Evolutionary conservation across 1,139 yeast species (phyloP), one percentile per base, ranked within the genome.

Genomic region (Meyerozyma carpophila): DNA sequence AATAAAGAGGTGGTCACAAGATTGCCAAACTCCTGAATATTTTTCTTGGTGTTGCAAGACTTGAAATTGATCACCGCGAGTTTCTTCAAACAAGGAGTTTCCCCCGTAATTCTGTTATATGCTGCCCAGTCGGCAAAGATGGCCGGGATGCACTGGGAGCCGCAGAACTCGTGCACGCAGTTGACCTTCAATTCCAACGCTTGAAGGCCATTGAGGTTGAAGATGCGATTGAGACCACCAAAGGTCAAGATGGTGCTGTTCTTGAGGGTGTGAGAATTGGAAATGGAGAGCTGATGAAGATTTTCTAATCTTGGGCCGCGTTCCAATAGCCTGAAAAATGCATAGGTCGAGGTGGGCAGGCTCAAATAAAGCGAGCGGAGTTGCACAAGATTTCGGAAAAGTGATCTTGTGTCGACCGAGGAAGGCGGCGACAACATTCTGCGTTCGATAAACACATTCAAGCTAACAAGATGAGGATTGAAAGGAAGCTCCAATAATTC

Each of bases 1-100:
- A 47, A 48, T 26, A 61, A 37, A 10, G 37, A 18, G 5, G 37
- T 34, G 7, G 37, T 34, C 4, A 21, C 37, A 31, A 59, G 43
- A 7, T 43, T 38, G 27, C 51, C 43, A 46, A 60, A 60, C 40
- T 61, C 65, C n/a, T 39, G 32, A 39, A 61, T 43, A 43, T 61
- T 62, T 27, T 50, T 51, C 13, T 36, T 39, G 20, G 55, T 48
- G 37, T 52, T 50, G 28, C 53, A 49, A 2, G 60, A 56, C 41
- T 62, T 62, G 50, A 55, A 61, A 46, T 62, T 62, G 21, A 59
- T 54, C 31, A 62, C 43, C 3, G 53, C 55, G 31, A 61, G 55
- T 39, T 54, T 51, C 14, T 48, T 46, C 42, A 58, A 50, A 41
- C 47, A 43, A 13, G 46, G 41, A n/a, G 48, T 40, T 4, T 43